Base-by-base conservation (phyloP, 768 basidiomycete genomes). In the Tricholoma matsutake region DNA sequence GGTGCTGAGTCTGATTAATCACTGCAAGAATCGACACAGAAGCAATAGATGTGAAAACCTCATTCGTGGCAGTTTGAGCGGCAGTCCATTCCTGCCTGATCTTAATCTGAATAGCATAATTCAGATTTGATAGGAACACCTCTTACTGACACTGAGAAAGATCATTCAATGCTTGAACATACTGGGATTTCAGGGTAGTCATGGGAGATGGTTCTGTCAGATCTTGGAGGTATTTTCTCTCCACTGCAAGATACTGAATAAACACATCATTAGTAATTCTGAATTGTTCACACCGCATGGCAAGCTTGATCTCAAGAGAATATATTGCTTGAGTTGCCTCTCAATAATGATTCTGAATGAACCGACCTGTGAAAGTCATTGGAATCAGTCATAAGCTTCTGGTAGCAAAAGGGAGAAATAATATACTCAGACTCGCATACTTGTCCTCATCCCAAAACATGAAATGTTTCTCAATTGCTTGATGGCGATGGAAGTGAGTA, bases 341-440 rank as follows among this genome's bases (percentile, higher is more conserved):
- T n/a, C 31, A n/a, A 54, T 60, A 60, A 34, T 60, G 59, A 45
- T 60, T 60, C 6, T 32, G 18, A 18, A 60, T 54, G 18, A 55
- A 57, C 28, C 32, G 22, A 14, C 60, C 55, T 57, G 6, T 14
- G 9, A 60, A 32, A 31, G 16, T 34, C 4, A 43, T 54, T 41
- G 34, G n/a, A n/a, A n/a, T n/a, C n/a, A n/a, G n/a, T n/a, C n/a
- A n/a, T n/a, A n/a, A n/a, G n/a, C n/a, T n/a, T n/a, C n/a, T n/a
- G n/a, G n/a, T n/a, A n/a, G n/a, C n/a, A n/a, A n/a, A n/a, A n/a
- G n/a, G n/a, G n/a, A n/a, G n/a, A n/a, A n/a, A n/a, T n/a, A n/a
- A n/a, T n/a, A n/a, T 60, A 69, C 70, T 68, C 8, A 70, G 65
- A 35, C 60, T 65, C 29, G 53, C 57, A 56, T 66, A 72, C 13